Evolutionary conservation across 768 basidiomycete species (phyloP).

Genomic region (Suillus cothurnatus): DNA sequence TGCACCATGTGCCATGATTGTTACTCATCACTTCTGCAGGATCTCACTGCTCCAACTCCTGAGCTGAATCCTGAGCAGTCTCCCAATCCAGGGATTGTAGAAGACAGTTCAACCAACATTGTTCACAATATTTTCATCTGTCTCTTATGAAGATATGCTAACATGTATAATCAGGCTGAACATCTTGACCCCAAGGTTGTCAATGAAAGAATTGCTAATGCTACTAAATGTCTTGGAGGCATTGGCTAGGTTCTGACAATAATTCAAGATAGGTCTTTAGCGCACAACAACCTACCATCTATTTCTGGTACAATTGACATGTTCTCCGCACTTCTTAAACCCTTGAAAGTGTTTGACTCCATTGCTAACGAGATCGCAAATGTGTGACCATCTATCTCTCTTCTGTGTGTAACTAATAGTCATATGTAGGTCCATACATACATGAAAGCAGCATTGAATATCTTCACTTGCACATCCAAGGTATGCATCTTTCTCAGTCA

Average conservation of each 20-base stretch:
- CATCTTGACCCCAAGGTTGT: background rate
- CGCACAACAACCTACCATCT: background rate
- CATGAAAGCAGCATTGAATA: slow-evolving; percentile 1
- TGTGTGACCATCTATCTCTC: background rate
- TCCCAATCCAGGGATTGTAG: no score
- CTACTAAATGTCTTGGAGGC: background rate
- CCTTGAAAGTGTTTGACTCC: slow-evolving; percentile 2
- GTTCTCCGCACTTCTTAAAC: background rate
- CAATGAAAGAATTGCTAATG: background rate
- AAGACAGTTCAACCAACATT: background rate
- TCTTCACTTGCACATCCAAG: slow-evolving; percentile 1
- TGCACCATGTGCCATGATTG: background rate
- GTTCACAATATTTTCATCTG: background rate
- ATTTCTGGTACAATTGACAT: background rate
- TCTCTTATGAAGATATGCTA: background rate
- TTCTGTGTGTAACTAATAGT: background rate
- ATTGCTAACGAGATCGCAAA: background rate
- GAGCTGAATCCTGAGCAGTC: background rate
- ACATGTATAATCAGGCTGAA: background rate
- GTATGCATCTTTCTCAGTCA: background rate
- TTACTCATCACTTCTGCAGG: background rate
- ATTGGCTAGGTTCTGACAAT: no score
- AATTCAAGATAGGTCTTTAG: background rate
- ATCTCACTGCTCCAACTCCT: background rate
- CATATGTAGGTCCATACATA: slow-evolving; percentile 5